Evolutionary conservation across 176 grass and related monocot species (phyloP), one percentile per base, ranked within the genome.

Genomic region (Otatea glauca): DNA sequence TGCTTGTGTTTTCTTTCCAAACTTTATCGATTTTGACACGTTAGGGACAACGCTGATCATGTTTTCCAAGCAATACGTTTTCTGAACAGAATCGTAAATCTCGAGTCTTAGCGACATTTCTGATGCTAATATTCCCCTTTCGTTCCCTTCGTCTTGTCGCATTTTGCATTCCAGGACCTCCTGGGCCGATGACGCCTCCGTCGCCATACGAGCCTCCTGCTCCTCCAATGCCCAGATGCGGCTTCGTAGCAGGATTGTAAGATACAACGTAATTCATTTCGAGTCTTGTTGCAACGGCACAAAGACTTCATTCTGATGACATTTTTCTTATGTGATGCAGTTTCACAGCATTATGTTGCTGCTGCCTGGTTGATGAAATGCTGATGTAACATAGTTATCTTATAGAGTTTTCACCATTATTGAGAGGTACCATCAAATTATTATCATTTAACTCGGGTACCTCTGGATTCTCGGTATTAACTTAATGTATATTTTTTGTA

Each of bases 181-280:
- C 81, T 56, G 39, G 3, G 27, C 38, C 73, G n/a, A 86, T 86
- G 84, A 41, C 79, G 39, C 84, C 84, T 56, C 83, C 88, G 17
- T 66, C 84, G 65, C 37, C 23, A 15, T 23, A 27, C 3, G 72
- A 82, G 27, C 47, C 45, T 3, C 66, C 65, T 8, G 66, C 71
- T 13, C 66, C 48, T 23, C 79, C 79, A 1, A 21, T 16, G 58
- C 50, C 73, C 9, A 72, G 29, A 5, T 45, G 66, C 5, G 61
- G 48, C 74, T 86, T 90, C 79, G 14, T 90, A 4, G 62, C 23
- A 47, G 79, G 84, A 83, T 90, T 86, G 88, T 90, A 86, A 90
- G 84, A 68, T 14, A 48, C 10, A 4, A 3, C 47, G 3, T 48
- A 42, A 1, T 42, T 48, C 9, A 12, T 64, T 64, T 64, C 14